These are phyloP conservation scores for Elsinoe fawcettii DNA, from an alignment of 2,329 filamentous ascomycete species.

Conservation along the genomic window DNA sequence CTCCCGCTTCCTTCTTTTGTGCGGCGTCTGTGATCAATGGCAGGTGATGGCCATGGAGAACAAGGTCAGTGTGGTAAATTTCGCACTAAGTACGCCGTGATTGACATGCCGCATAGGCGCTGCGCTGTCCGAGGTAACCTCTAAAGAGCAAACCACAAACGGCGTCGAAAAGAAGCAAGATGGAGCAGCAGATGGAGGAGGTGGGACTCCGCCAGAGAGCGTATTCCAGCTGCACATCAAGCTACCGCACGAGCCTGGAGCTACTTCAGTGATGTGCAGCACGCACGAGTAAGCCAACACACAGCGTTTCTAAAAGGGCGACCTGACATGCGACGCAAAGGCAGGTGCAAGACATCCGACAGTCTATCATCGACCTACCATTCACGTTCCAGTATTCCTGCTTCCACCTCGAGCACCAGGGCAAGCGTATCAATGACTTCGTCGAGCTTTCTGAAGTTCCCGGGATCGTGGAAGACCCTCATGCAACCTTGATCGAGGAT, in stretches of 20 bases:
- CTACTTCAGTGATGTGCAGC: constrained; percentile 76
- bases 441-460: constrained; percentile 83
- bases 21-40: constrained; percentile 14
- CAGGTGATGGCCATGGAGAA: constrained; percentile 14
- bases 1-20: not conserved
- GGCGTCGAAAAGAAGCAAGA: constrained; percentile 10
- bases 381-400: constrained; percentile 95
- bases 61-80: constrained; percentile 4
- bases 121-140: not conserved
- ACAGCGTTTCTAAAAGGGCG: constrained; percentile 17
- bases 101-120: not conserved
- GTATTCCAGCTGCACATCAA: constrained; percentile 69
- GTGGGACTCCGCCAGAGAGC: constrained; percentile 15
- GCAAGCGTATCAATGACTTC: constrained; percentile 89
- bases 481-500: constrained; percentile 78
- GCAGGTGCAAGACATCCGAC: constrained; percentile 93
- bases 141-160: not conserved
- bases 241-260: constrained; percentile 69
- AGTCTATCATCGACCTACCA: constrained; percentile 90
- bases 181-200: not conserved
- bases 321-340: constrained; percentile 54
- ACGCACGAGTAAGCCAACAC: constrained; percentile 2
- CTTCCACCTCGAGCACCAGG: constrained; percentile 92
- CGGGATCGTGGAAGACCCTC: constrained; percentile 66
- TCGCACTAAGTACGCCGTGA: not conserved